These are phyloP conservation scores for Chlorella sorokiniana DNA, from an alignment of 139 green algal species.

Conservation along the genomic window DNA sequence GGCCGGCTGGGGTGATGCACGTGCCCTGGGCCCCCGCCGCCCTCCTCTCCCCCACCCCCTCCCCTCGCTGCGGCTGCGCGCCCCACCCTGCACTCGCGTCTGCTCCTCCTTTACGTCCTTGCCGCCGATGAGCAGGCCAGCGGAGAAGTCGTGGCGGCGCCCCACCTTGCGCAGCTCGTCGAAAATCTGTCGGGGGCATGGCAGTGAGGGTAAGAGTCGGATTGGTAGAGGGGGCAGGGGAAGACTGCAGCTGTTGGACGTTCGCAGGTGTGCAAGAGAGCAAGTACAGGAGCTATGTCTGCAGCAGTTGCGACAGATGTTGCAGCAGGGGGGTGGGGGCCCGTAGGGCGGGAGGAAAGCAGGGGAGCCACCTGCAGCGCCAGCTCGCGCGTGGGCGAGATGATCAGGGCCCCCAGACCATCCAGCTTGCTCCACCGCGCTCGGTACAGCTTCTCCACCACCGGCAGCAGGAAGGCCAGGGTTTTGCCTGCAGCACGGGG, in stretches of 20 bases:
- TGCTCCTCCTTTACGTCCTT: constrained; percentile 89
- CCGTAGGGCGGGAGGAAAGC: too few species aligned
- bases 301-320: too few species aligned
- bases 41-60: neutral
- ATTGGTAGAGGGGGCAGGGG: too few species aligned
- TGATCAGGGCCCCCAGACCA: constrained; percentile 91
- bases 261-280: too few species aligned
- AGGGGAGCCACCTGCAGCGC: constrained; percentile 87
- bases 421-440: constrained; percentile 84
- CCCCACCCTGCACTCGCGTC: constrained; percentile 56
- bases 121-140: constrained; percentile 94
- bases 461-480: constrained; percentile 92
- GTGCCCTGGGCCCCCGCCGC: too few species aligned
- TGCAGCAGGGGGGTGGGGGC: too few species aligned
- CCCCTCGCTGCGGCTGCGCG: neutral
- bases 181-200: constrained; percentile 86
- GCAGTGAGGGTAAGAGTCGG: neutral
- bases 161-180: constrained; percentile 85
- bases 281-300: too few species aligned
- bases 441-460: constrained; percentile 91
- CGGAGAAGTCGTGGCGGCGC: constrained; percentile 78
- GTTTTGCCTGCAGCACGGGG: constrained; percentile 88
- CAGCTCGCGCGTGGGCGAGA: constrained; percentile 95
- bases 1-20: too few species aligned
- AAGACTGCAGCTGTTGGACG: too few species aligned